Percentiles rank a stretch among this genome's conserved stretches.
Evolutionary conservation across 2,329 filamentous ascomycete genomes (phyloP).

Genomic region (Scedosporium minutisporum): DNA sequence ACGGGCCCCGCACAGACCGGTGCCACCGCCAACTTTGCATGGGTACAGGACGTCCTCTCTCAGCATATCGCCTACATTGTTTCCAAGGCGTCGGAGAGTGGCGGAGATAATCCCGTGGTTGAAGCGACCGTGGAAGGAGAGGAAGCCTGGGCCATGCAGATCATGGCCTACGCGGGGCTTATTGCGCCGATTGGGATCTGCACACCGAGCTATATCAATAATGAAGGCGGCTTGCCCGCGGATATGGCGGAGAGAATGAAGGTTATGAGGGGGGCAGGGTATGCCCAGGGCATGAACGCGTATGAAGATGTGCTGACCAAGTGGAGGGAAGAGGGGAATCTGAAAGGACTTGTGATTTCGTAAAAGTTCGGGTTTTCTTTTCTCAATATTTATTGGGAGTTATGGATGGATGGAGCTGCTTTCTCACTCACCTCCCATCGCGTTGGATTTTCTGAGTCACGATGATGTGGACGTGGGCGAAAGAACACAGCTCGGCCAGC

Average conservation of each 20-base stretch:
- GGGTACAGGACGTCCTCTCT: slow-evolving; percentile 23
- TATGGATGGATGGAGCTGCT: too few relatives aligned
- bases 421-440: too few relatives aligned
- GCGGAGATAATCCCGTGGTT: slow-evolving; percentile 18
- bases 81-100: slow-evolving; percentile 13
- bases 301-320: slow-evolving; percentile 18
- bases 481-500: too few relatives aligned
- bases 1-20: slow-evolving; percentile 30
- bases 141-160: slow-evolving; percentile 32
- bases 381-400: background rate
- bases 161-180: slow-evolving; percentile 28
- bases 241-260: slow-evolving; percentile 21
- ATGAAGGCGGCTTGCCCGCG: slow-evolving; percentile 26
- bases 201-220: slow-evolving; percentile 45
- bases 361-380: background rate
- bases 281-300: slow-evolving; percentile 9
- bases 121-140: slow-evolving; percentile 36
- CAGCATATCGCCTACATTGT: slow-evolving; percentile 32
- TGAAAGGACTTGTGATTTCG: slow-evolving; percentile 13
- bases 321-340: slow-evolving; percentile 20
- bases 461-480: too few relatives aligned
- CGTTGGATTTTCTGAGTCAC: too few relatives aligned
- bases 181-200: slow-evolving; percentile 34
- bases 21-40: slow-evolving; percentile 27
- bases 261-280: slow-evolving; percentile 18